These are phyloP conservation scores for Colletotrichum spinosum DNA, from an alignment of 2,329 filamentous ascomycete genomes.

Conservation along the genomic window DNA sequence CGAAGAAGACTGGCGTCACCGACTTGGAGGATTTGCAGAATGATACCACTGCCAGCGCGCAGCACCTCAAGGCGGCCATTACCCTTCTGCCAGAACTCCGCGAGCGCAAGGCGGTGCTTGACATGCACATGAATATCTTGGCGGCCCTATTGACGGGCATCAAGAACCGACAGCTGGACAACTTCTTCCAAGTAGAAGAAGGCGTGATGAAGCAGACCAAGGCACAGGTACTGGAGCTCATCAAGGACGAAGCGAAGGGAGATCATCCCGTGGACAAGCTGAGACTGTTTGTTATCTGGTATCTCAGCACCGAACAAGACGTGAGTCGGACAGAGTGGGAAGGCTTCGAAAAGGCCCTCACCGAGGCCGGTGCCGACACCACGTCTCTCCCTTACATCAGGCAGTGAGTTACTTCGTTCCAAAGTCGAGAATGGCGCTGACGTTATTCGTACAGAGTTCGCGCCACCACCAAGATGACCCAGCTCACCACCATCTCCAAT, in stretches of 20 bases:
- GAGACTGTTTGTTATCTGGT: conserved; percentile 96
- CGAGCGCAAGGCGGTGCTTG: conserved; percentile 90
- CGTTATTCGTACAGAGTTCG: conserved; percentile 70
- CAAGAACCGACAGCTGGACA: conserved; percentile 95
- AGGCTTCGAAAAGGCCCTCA: conserved; percentile 86
- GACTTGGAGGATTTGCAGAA: conserved; percentile 93
- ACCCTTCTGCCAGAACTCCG: conserved; percentile 90
- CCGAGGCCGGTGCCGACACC: conserved; percentile 79
- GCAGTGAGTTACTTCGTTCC: conserved; percentile 67
- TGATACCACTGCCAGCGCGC: conserved; percentile 88
- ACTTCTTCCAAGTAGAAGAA: conserved; percentile 96
- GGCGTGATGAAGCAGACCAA: conserved; percentile 92
- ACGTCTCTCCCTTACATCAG: conserved; percentile 86
- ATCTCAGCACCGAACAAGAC: conserved; percentile 91
- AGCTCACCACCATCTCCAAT: conserved; percentile 90
- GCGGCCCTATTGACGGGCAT: conserved; percentile 70
- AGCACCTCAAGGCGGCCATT: conserved; percentile 96
- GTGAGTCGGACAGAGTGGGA: conserved; percentile 85
- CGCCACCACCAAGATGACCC: conserved; percentile 96
- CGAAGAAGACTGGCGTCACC: conserved; percentile 92
- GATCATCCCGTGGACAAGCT: conserved; percentile 89
- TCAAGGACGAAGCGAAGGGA: conserved; percentile 85
- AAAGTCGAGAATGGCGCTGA: conserved; percentile 40
- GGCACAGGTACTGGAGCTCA: conserved; percentile 85
- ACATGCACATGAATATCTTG: conserved; percentile 98